These are phyloP conservation scores for Streptanthus diversifolius DNA, from an alignment of 345 rosid genomes.

Conservation along the genomic window DNA sequence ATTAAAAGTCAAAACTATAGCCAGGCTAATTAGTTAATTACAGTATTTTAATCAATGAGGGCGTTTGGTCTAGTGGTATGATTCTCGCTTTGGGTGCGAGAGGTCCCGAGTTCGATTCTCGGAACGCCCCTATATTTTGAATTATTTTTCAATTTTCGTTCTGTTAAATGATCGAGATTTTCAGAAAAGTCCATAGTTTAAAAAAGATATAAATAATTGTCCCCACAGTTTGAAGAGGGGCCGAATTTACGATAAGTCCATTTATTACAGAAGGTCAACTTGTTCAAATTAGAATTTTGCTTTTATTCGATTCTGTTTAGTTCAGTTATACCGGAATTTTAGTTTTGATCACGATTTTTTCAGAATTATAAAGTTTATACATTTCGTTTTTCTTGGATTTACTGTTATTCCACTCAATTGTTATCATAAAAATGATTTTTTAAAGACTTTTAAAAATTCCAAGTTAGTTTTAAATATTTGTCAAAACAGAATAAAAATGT, in stretches of 20 bases:
- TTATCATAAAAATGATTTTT: not conserved
- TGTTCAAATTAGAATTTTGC: not conserved
- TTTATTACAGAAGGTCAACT: not conserved
- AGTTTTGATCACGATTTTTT: no score
- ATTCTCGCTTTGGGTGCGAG: constrained; percentile 95
- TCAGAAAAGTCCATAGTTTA: not conserved
- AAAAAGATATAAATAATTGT: not conserved
- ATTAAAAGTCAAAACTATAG: not conserved
- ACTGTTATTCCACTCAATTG: not conserved
- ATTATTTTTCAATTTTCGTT: not conserved
- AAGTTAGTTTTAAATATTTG: not conserved
- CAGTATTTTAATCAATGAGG: not conserved
- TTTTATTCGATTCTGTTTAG: not conserved
- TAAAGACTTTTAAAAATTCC: not conserved
- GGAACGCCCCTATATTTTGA: constrained; percentile 47
- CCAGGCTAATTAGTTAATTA: not conserved
- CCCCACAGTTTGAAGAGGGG: not conserved
- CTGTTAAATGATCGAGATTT: not conserved
- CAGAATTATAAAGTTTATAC: not conserved
- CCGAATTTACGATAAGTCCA: not conserved
- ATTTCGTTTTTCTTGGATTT: not conserved
- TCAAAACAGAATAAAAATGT: not conserved
- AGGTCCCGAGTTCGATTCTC: constrained; percentile 83
- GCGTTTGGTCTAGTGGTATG: constrained; percentile 93
- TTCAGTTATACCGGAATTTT: not conserved